These are phyloP conservation scores for Phlegmacium glaucopus DNA, from an alignment of 768 basidiomycete species.

Conservation along the genomic window DNA sequence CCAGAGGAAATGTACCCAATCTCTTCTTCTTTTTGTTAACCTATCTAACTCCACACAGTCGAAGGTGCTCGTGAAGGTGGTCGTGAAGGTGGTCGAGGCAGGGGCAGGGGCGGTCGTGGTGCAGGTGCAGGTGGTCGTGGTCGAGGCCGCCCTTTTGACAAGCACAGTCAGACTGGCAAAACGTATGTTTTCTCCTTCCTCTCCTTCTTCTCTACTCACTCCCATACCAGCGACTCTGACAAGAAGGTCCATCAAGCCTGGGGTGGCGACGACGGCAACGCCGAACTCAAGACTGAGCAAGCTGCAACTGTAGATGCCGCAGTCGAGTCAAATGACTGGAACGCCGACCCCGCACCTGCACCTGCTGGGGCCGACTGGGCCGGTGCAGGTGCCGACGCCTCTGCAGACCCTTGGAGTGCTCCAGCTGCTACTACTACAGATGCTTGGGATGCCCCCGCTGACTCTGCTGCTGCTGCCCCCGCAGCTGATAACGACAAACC, in stretches of 20 bases:
- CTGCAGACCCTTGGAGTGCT: conserved; percentile 42
- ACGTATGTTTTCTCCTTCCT: conserved; percentile 43
- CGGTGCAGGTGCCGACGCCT: conserved; percentile 33
- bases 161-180: conserved; percentile 83
- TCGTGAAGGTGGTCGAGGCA: conserved; percentile 35
- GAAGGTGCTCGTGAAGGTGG: conserved; percentile 36
- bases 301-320: conserved; percentile 71
- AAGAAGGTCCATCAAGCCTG: conserved; percentile 94
- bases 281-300: conserved; percentile 80
- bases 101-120: conserved; percentile 49
- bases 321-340: conserved; percentile 52
- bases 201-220: conserved; percentile 9
- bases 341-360: conserved; percentile 21
- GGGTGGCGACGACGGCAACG: conserved; percentile 87
- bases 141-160: conserved; percentile 79
- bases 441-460: conserved; percentile 29
- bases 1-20: conserved; percentile 27
- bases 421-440: conserved; percentile 20
- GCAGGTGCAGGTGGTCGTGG: conserved; percentile 50
- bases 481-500: conserved; percentile 39
- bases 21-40: conserved; percentile 11
- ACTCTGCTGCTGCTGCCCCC: conserved; percentile 28
- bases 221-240: conserved; percentile 71
- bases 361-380: conserved; percentile 33
- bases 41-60: conserved; percentile 25